Percentiles rank a stretch among this genome's conserved stretches.
Evolutionary conservation across 208 protist species (phyloP).

Genomic region (Trypanosoma congolense): DNA sequence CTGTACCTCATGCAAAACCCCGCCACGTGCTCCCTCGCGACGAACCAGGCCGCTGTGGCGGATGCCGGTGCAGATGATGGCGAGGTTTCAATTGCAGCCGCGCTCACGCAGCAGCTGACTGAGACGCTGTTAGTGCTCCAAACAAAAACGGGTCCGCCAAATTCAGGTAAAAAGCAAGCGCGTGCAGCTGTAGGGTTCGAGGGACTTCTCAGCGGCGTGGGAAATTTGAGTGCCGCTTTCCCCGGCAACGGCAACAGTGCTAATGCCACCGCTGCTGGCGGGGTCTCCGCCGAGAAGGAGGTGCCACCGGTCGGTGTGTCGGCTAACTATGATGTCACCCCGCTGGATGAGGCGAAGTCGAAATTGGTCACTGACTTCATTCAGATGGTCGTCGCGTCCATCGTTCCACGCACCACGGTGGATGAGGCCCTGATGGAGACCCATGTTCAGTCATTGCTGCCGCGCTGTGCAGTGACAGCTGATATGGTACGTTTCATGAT

Average conservation of each 20-base stretch:
- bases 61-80: conserved; percentile 1
- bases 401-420: conserved; percentile 34
- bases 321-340: conserved; percentile 9
- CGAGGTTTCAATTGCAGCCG: conserved; percentile 4
- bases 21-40: background rate
- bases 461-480: conserved; percentile 42
- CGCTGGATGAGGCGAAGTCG: conserved; percentile 65
- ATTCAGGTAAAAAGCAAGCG: background rate
- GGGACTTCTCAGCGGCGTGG: background rate
- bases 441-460: conserved; percentile 50
- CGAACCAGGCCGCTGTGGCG: background rate
- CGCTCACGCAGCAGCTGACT: conserved; percentile 14
- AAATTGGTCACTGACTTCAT: conserved; percentile 59
- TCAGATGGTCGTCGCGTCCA: conserved; percentile 47
- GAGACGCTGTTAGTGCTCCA: conserved; percentile 12
- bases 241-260: background rate
- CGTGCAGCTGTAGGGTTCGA: conserved; percentile 2
- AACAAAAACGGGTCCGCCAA: conserved; percentile 3
- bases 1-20: conserved; percentile 26
- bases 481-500: conserved; percentile 49
- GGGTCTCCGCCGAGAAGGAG: background rate
- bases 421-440: conserved; percentile 61
- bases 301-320: background rate
- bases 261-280: background rate
- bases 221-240: background rate